Evolutionary conservation across 2,329 filamentous ascomycete genomes (phyloP).

Genomic region (Fusarium napiforme): DNA sequence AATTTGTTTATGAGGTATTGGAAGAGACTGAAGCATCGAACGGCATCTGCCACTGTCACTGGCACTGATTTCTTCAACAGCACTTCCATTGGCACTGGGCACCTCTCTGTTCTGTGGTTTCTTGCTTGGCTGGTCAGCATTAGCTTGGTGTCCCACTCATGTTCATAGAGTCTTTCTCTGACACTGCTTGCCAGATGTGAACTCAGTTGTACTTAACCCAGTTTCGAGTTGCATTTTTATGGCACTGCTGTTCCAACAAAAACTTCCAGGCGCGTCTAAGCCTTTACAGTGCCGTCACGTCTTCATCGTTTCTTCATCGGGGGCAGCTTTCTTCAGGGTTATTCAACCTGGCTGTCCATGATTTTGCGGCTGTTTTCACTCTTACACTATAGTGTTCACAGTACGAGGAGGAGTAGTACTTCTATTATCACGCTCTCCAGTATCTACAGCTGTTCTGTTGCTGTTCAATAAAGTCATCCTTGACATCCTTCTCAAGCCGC

Average conservation of each 20-base stretch:
- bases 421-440: no score
- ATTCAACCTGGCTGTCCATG: neutral
- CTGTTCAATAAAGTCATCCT: fast-evolving
- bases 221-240: fast-evolving
- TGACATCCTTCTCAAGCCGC: neutral
- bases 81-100: neutral
- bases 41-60: no score
- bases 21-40: neutral
- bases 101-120: neutral
- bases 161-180: neutral
- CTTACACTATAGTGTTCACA: fast-evolving
- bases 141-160: neutral
- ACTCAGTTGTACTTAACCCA: no score
- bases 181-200: neutral
- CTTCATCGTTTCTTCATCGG: no score
- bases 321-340: neutral
- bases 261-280: no score
- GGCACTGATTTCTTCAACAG: fast-evolving
- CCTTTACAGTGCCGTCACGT: neutral
- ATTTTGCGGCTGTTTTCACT: neutral
- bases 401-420: fast-evolving
- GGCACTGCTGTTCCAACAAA: neutral
- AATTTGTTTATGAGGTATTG: neutral
- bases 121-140: neutral
- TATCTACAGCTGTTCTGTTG: neutral